phyloP scores from a whole-genome alignment of 139 green algal genomes.

The Marvania coccoides region DNA sequence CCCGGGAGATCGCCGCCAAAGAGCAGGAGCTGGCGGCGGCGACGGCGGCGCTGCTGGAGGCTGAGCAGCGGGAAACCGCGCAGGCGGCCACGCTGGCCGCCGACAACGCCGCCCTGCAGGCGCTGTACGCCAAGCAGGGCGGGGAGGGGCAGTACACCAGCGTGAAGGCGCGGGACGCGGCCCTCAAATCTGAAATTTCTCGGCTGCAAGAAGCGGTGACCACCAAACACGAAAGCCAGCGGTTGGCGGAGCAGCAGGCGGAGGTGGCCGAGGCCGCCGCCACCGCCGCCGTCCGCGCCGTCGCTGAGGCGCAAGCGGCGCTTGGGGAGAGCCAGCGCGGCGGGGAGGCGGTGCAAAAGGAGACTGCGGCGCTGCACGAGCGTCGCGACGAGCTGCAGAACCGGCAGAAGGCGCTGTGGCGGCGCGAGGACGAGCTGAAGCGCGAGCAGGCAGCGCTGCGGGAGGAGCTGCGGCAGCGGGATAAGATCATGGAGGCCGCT shows the following conservation, averaged over 20 bases:
- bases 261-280: slow-evolving; percentile 9
- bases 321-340: slow-evolving; percentile 19
- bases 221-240: slow-evolving; percentile 7
- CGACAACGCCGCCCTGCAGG: slow-evolving; percentile 23
- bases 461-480: slow-evolving; percentile 2
- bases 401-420: slow-evolving; percentile 49
- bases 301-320: slow-evolving; percentile 16
- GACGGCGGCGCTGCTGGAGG: slow-evolving; percentile 20
- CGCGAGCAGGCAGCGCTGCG: slow-evolving; percentile 1
- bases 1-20: slow-evolving; percentile 31
- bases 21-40: slow-evolving; percentile 26
- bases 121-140: slow-evolving; percentile 73
- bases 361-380: slow-evolving; percentile 2
- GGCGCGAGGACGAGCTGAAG: slow-evolving; percentile 30
- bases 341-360: slow-evolving; percentile 1
- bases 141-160: slow-evolving; percentile 48
- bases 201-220: slow-evolving; percentile 16
- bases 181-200: slow-evolving; percentile 51
- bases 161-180: slow-evolving; percentile 64
- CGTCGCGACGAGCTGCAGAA: slow-evolving; percentile 26
- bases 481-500: slow-evolving; percentile 25
- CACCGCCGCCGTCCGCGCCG: neutral
- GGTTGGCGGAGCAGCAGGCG: neutral
- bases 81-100: slow-evolving; percentile 11
- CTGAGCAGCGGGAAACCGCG: slow-evolving; percentile 15